A percentile compares a stretch with the other conserved stretches of the same genome.
phyloP scores from a whole-genome alignment of 345 rosid species.

The Eucalyptus leucophloia region DNA sequence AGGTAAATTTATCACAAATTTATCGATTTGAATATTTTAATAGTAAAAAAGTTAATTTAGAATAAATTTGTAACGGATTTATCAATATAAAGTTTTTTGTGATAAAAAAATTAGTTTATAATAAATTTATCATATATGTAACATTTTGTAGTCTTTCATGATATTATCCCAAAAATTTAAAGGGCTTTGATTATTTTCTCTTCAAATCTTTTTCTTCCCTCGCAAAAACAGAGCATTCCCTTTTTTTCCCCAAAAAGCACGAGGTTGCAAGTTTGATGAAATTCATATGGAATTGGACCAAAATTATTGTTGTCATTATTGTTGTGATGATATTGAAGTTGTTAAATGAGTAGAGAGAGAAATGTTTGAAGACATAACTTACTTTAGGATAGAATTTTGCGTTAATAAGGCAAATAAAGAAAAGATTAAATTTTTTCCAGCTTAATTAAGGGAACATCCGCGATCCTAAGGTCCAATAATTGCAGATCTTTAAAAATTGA shows the following conservation, averaged over 20 bases:
- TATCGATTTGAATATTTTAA: not conserved
- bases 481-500: not conserved
- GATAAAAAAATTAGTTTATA: accelerated
- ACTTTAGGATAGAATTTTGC: not conserved
- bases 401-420: not conserved
- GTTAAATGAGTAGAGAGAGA: not conserved
- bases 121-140: too few species aligned
- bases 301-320: too few species aligned
- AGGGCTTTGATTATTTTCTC: not conserved
- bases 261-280: not conserved
- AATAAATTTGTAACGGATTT: too few species aligned
- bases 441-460: not conserved
- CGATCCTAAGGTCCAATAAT: not conserved
- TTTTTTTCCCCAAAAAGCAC: not conserved
- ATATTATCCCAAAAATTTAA: not conserved
- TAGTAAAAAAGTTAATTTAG: too few species aligned
- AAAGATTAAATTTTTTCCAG: not conserved
- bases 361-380: not conserved
- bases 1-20: accelerated
- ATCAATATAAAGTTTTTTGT: too few species aligned
- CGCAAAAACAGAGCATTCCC: not conserved
- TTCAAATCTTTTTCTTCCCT: not conserved
- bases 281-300: not conserved
- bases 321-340: not conserved
- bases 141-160: accelerated